Conservation (phyloP, 2,329 filamentous ascomycete genomes). For the Ceratocystis albifundus region DNA sequence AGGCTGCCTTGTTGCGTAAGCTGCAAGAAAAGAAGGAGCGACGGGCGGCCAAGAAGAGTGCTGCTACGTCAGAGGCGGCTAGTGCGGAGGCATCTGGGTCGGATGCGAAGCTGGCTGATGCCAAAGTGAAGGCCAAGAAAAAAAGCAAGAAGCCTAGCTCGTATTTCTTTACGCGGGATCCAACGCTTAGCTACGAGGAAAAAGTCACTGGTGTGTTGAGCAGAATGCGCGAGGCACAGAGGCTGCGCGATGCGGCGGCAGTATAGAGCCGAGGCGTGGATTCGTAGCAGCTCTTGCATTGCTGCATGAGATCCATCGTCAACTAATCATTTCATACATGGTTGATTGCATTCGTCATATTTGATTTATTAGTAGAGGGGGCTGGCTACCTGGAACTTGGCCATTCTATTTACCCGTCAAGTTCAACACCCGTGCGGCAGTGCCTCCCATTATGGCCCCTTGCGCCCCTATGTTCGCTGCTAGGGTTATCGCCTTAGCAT, state of each 20-base stretch:
- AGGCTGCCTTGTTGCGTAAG: conserved; percentile 24
- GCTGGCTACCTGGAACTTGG: background rate
- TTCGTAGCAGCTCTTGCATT: background rate
- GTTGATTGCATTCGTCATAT: background rate
- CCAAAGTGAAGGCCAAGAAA: conserved; percentile 12
- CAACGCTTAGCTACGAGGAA: conserved; percentile 23
- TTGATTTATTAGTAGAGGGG: background rate
- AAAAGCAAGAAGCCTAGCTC: conserved; percentile 18
- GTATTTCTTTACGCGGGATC: conserved; percentile 24
- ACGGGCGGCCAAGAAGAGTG: conserved; percentile 30
- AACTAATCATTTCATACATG: background rate
- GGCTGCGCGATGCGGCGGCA: conserved; percentile 27
- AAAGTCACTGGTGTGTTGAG: conserved; percentile 27
- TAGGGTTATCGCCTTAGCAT: conserved; percentile 41
- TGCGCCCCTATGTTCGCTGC: conserved; percentile 38
- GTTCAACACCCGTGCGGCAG: conserved; percentile 44
- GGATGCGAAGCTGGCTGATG: conserved; percentile 15
- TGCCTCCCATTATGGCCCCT: conserved; percentile 46
- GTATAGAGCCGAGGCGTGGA: conserved; percentile 19
- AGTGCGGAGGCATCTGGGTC: conserved; percentile 21
- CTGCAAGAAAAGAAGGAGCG: conserved; percentile 28
- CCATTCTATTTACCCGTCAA: conserved; percentile 19
- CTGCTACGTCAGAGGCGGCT: conserved; percentile 10
- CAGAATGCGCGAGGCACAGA: conserved; percentile 33
- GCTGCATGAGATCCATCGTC: background rate